Conservation (phyloP, 495 filamentous ascomycete genomes). For the Penicillium psychrofluorescens region DNA sequence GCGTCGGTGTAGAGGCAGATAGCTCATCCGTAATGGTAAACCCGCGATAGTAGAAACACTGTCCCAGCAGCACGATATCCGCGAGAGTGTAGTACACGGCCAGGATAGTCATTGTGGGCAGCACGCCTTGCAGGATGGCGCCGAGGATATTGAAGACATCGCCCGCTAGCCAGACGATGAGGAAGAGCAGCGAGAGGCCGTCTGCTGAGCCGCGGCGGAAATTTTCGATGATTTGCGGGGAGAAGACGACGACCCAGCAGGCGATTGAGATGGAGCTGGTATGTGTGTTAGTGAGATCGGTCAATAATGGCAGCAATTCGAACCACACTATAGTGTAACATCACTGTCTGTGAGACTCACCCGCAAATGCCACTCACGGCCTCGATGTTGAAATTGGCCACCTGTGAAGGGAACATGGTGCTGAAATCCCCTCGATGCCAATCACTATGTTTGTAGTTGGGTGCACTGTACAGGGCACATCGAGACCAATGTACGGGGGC, state of each 20-base stretch:
- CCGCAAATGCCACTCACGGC: slow-evolving; percentile 86
- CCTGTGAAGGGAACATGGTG: slow-evolving; percentile 63
- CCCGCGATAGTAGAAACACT: slow-evolving; percentile 92
- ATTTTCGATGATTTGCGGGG: slow-evolving; percentile 93
- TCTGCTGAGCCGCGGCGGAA: slow-evolving; percentile 82
- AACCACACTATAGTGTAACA: too few species aligned
- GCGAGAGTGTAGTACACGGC: slow-evolving; percentile 94
- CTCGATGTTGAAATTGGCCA: slow-evolving; percentile 67
- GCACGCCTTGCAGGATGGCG: slow-evolving; percentile 82
- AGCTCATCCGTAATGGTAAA: slow-evolving; percentile 60
- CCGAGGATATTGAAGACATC: slow-evolving; percentile 97
- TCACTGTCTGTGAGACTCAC: slow-evolving; percentile 29
- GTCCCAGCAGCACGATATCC: slow-evolving; percentile 76
- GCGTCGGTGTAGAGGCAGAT: slow-evolving; percentile 14
- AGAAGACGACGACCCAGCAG: slow-evolving; percentile 97
- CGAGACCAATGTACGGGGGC: too few species aligned
- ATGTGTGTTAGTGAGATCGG: background rate
- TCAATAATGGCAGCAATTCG: background rate
- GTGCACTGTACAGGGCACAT: too few species aligned
- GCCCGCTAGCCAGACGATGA: slow-evolving; percentile 83
- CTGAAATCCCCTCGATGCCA: background rate
- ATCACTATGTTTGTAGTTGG: too few species aligned
- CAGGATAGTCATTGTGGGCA: slow-evolving; percentile 94
- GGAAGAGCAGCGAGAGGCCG: slow-evolving; percentile 81
- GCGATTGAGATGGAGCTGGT: slow-evolving; percentile 88